A percentile compares a stretch with the other conserved stretches of the same genome.
Evolutionary conservation across 2,329 filamentous ascomycete species (phyloP).

Genomic region (Chrysoporthe deuterocubensis): DNA sequence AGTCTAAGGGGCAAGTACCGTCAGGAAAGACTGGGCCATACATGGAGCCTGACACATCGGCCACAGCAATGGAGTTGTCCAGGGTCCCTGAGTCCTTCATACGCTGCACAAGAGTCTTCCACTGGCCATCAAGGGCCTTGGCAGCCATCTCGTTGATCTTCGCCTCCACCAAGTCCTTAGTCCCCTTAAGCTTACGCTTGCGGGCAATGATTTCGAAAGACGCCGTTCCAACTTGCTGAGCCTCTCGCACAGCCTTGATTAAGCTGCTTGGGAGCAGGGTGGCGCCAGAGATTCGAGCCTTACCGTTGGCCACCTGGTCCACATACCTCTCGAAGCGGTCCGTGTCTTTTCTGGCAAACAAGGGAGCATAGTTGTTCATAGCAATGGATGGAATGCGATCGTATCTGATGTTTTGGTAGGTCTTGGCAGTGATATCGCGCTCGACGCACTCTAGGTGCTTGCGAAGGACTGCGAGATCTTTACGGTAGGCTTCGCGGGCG

Average conservation of each 20-base stretch:
- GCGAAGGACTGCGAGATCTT: constrained; percentile 55
- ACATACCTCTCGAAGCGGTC: constrained; percentile 56
- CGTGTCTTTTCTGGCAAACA: constrained; percentile 56
- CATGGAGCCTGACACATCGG: constrained; percentile 64
- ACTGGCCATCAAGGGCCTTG: constrained; percentile 54
- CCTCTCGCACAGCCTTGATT: constrained; percentile 37
- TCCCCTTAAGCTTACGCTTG: constrained; percentile 17
- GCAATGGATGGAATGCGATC: constrained; percentile 59
- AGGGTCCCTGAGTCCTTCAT: constrained; percentile 59
- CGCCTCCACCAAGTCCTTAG: constrained; percentile 33
- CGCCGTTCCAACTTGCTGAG: background rate
- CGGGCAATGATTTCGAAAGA: background rate
- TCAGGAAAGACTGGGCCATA: constrained; percentile 43
- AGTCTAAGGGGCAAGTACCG: constrained; percentile 52
- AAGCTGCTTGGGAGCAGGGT: constrained; percentile 57
- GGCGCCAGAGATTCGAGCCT: constrained; percentile 57
- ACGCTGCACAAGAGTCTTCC: constrained; percentile 61
- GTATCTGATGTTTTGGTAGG: constrained; percentile 57
- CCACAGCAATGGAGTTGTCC: constrained; percentile 58
- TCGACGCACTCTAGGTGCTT: constrained; percentile 59
- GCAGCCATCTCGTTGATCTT: constrained; percentile 39
- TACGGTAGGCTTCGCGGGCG: constrained; percentile 58
- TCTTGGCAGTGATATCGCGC: constrained; percentile 51
- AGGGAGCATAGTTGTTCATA: constrained; percentile 55
- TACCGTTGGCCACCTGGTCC: constrained; percentile 50